Evolutionary conservation across 192 early-diverging fungal genomes (phyloP).

Genomic region (Coemansia reversa): DNA sequence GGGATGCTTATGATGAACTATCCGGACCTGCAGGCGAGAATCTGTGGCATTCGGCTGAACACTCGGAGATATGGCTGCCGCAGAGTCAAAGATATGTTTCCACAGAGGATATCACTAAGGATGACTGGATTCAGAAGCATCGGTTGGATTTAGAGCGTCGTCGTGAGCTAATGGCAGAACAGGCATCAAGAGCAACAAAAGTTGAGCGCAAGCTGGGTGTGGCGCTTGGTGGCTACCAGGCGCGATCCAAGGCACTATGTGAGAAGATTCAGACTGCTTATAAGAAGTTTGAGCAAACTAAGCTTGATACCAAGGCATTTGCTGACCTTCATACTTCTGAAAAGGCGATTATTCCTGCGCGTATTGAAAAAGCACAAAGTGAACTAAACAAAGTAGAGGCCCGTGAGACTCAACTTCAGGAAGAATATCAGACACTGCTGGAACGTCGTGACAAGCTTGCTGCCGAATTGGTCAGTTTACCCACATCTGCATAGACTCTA

Average conservation of each 20-base stretch:
- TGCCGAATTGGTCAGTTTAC: slow-evolving; percentile 7
- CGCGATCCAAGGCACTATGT: slow-evolving; percentile 62
- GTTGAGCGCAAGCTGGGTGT: slow-evolving; percentile 80
- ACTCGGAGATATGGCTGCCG: slow-evolving; percentile 27
- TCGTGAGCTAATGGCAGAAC: slow-evolving; percentile 69
- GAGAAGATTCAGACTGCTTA: slow-evolving; percentile 60
- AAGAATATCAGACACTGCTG: slow-evolving; percentile 61
- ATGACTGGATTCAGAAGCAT: slow-evolving; percentile 31
- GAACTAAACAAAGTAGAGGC: slow-evolving; percentile 48
- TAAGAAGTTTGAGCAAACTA: slow-evolving; percentile 60
- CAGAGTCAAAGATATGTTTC: slow-evolving; percentile 4
- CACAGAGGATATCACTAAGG: slow-evolving; percentile 3
- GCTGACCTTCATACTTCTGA: slow-evolving; percentile 59
- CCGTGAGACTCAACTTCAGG: slow-evolving; percentile 64
- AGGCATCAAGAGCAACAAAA: slow-evolving; percentile 76
- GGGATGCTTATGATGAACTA: slow-evolving; percentile 8
- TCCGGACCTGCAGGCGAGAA: slow-evolving; percentile 26
- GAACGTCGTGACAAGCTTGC: slow-evolving; percentile 40
- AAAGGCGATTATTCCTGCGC: slow-evolving; percentile 58
- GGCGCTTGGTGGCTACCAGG: slow-evolving; percentile 81
- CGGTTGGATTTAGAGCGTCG: slow-evolving; percentile 32
- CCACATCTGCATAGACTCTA: background rate
- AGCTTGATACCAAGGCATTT: slow-evolving; percentile 64
- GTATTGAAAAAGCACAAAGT: slow-evolving; percentile 54
- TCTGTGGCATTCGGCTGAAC: slow-evolving; percentile 32